Percentiles rank a stretch among this genome's conserved stretches.
phyloP scores from a whole-genome alignment of 2,329 filamentous ascomycete species.

The Furcasterigmium sp. region DNA sequence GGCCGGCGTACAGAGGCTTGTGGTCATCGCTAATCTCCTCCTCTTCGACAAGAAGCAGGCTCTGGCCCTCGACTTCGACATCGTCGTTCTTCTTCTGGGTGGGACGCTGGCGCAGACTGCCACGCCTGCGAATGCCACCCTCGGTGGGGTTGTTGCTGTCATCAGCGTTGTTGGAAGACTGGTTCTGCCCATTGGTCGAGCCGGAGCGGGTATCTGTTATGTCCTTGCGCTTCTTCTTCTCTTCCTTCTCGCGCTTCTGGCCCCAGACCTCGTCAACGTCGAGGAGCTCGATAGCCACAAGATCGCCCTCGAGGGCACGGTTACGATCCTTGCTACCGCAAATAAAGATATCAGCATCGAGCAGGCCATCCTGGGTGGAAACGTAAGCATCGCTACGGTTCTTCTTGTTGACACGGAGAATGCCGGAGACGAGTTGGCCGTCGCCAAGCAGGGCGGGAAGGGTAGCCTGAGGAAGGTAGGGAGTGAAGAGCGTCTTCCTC shows the following conservation, averaged over 20 bases:
- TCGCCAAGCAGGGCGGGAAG: conserved; percentile 85
- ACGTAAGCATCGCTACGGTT: conserved; percentile 98
- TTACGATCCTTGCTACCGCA: conserved; percentile 99
- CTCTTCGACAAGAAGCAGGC: conserved; percentile 91
- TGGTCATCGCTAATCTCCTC: conserved; percentile 98
- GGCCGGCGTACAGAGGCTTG: conserved; percentile 94
- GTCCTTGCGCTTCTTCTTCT: conserved; percentile 99
- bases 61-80: conserved; percentile 97
- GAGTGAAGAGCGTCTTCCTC: conserved; percentile 96
- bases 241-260: conserved; percentile 98
- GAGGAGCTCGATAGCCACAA: conserved; percentile 91
- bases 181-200: conserved; percentile 66
- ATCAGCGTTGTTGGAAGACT: conserved; percentile 57
- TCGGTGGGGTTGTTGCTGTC: conserved; percentile 61
- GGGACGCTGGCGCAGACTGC: conserved; percentile 90
- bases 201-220: conserved; percentile 85
- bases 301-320: conserved; percentile 89
- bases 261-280: conserved; percentile 98
- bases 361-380: conserved; percentile 76
- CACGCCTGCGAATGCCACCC: conserved; percentile 84
- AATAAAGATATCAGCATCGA: conserved; percentile 98
- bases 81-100: conserved; percentile 99
- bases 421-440: conserved; percentile 91
- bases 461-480: conserved; percentile 91
- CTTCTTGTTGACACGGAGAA: conserved; percentile 98